Base-by-base conservation (phyloP, 441 rosid genomes). In the Gossypium davidsonii region DNA sequence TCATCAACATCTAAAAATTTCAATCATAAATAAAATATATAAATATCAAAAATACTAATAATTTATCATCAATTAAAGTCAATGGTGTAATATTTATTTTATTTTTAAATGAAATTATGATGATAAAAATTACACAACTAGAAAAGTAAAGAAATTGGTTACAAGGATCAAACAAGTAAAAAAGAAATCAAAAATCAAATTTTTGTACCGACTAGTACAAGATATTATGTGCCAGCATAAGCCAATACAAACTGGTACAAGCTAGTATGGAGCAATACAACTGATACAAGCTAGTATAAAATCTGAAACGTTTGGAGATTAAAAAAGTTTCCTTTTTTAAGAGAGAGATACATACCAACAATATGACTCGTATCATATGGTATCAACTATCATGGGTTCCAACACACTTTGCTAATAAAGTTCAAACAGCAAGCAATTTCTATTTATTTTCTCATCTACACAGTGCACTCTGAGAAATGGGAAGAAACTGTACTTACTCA, bases 401-500 rank as follows among this genome's bases (percentile, higher is more conserved):
- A 23, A 23, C 48, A 25, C 20, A 7, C 23, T 66, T 2, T 15
- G 20, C 25, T 15, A 26, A 67, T 17, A 17, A 51, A 67, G 72
- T 34, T 52, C 48, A 51, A 68, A 17, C 48, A 68, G 9, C 48
- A 17, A 67, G 70, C 34, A 64, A 15, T 64, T 67, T 39, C 23
- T 14, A 37, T 26, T 3, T 21, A 42, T 25, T 42, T 26, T 51
- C 20, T 2, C 44, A 25, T 67, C 44, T 44, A 59, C 21, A 59
- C n/a, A 15, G 12, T 15, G 42, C 56, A 39, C 20, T 56, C 9
- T 42, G 55, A 46, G 56, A 67, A 58, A 37, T 6, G 20, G 39
- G 12, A 64, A 53, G 71, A 53, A 53, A 39, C 17, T 8, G 11
- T 57, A 76, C 89, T 81, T 76, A 90, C 98, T 93, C 64, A 84